Percentiles rank a stretch among this genome's conserved stretches.
phyloP scores from a whole-genome alignment of 768 basidiomycete genomes.

The Phlegmacium glaucopus region DNA sequence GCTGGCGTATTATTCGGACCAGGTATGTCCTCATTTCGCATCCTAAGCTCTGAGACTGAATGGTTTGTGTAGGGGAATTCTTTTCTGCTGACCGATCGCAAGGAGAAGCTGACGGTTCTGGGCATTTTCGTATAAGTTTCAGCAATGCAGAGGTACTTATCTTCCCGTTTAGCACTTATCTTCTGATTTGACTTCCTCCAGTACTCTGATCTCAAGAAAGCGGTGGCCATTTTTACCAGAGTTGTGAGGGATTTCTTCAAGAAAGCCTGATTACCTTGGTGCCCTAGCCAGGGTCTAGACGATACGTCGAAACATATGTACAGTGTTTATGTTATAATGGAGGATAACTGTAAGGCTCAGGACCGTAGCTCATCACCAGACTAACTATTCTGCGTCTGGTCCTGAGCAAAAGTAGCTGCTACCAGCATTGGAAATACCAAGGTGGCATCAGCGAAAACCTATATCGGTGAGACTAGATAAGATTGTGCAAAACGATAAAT shows the following conservation, averaged over 20 bases:
- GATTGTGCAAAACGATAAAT: neutral
- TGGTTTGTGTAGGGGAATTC: conserved; percentile 26
- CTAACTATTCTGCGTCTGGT: conserved; percentile 6
- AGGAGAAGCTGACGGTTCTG: conserved; percentile 24
- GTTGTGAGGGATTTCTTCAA: conserved; percentile 43
- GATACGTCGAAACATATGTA: no score
- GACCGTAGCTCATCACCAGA: no score
- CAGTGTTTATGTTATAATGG: no score
- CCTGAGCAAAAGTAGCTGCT: conserved; percentile 86
- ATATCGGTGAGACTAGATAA: no score
- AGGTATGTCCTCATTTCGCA: conserved; percentile 32
- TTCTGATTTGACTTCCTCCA: conserved; percentile 8
- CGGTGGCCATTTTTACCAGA: conserved; percentile 40
- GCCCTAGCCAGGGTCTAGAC: no score
- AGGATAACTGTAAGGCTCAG: no score
- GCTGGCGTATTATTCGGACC: conserved; percentile 63
- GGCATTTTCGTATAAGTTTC: conserved; percentile 58
- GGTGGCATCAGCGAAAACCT: conserved; percentile 95
- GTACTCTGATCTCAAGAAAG: conserved; percentile 43
- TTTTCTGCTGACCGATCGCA: conserved; percentile 34
- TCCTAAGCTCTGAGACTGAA: neutral
- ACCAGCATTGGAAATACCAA: conserved; percentile 94
- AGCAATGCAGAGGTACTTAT: conserved; percentile 47
- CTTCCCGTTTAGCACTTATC: neutral
- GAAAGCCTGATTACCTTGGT: conserved; percentile 5